These are phyloP conservation scores for Arthrinium phaeospermum DNA, from an alignment of 2,329 filamentous ascomycete species.

Conservation along the genomic window DNA sequence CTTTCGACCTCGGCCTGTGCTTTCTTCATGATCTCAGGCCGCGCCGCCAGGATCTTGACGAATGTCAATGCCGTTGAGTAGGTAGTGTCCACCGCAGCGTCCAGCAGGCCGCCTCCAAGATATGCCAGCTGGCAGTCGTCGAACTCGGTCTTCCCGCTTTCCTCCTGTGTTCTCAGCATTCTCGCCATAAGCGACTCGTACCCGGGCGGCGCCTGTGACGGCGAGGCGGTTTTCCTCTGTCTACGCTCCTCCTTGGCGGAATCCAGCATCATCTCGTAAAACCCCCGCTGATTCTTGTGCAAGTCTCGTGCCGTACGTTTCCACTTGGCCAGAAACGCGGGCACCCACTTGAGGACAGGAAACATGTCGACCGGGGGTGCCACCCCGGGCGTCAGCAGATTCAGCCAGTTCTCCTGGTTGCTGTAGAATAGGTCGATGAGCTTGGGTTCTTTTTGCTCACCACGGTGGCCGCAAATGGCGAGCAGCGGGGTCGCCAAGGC, in stretches of 20 bases:
- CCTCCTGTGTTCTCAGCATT: slow-evolving; percentile 21
- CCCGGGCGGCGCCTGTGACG: neutral
- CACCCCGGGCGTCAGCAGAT: slow-evolving; percentile 22
- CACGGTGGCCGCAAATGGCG: slow-evolving; percentile 22
- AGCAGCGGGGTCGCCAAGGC: slow-evolving; percentile 21
- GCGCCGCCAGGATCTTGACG: slow-evolving; percentile 26
- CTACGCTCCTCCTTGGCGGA: slow-evolving; percentile 18
- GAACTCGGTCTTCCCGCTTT: slow-evolving; percentile 23
- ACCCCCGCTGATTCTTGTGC: slow-evolving; percentile 20
- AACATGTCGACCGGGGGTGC: slow-evolving; percentile 25
- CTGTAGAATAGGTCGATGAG: slow-evolving; percentile 21
- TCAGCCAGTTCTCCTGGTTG: slow-evolving; percentile 23
- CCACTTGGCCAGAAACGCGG: slow-evolving; percentile 23
- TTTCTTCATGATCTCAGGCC: slow-evolving; percentile 26
- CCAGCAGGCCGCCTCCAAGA: slow-evolving; percentile 28
- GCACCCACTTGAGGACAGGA: slow-evolving; percentile 23
- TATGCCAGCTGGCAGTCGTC: slow-evolving; percentile 26
- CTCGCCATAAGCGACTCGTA: slow-evolving; percentile 22
- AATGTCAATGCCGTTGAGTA: slow-evolving; percentile 24
- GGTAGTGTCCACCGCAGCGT: slow-evolving; percentile 30
- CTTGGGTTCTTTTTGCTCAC: slow-evolving; percentile 15
- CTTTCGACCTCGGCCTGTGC: slow-evolving; percentile 28
- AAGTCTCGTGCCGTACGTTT: slow-evolving; percentile 20
- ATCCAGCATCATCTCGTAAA: slow-evolving; percentile 26
- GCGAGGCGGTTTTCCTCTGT: neutral